These are phyloP conservation scores for Beauveria sp. DNA, from an alignment of 2,329 filamentous ascomycete species.

Conservation along the genomic window DNA sequence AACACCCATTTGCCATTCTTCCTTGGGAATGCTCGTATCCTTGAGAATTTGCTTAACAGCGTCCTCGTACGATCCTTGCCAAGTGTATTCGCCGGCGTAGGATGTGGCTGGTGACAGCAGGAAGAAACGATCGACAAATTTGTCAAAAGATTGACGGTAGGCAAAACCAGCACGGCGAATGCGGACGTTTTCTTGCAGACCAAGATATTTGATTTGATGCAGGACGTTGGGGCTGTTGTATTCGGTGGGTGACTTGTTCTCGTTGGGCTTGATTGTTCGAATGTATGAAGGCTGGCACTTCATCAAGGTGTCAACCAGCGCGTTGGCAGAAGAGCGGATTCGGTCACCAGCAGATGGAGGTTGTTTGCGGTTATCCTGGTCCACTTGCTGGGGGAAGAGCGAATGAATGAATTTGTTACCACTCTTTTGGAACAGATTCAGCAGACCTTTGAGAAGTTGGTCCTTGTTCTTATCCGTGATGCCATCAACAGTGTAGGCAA, in stretches of 20 bases:
- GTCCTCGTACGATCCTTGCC: conserved; percentile 80
- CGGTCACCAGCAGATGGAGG: conserved; percentile 94
- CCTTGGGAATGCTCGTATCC: conserved; percentile 88
- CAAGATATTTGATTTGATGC: conserved; percentile 98
- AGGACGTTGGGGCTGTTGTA: conserved; percentile 89
- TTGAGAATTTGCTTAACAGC: conserved; percentile 90
- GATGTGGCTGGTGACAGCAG: conserved; percentile 88
- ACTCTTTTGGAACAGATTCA: conserved; percentile 79
- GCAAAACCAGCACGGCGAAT: conserved; percentile 95
- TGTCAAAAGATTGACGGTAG: conserved; percentile 94
- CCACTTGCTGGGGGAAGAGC: conserved; percentile 85
- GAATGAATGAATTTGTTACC: conserved; percentile 79
- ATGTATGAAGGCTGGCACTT: conserved; percentile 97
- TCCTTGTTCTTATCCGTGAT: conserved; percentile 99
- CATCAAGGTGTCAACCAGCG: conserved; percentile 90
- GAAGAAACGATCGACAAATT: conserved; percentile 97
- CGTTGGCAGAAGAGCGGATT: conserved; percentile 91
- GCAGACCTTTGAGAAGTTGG: conserved; percentile 84
- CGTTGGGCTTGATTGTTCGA: conserved; percentile 97
- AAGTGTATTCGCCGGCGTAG: conserved; percentile 95
- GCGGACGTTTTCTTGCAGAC: conserved; percentile 97
- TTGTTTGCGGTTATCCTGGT: conserved; percentile 90
- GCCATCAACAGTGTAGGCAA: conserved; percentile 86
- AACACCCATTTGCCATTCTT: conserved; percentile 95
- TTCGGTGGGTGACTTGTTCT: conserved; percentile 92